Evolutionary conservation across 768 basidiomycete species (phyloP).

Genomic region (Lactarius akahatsu): DNA sequence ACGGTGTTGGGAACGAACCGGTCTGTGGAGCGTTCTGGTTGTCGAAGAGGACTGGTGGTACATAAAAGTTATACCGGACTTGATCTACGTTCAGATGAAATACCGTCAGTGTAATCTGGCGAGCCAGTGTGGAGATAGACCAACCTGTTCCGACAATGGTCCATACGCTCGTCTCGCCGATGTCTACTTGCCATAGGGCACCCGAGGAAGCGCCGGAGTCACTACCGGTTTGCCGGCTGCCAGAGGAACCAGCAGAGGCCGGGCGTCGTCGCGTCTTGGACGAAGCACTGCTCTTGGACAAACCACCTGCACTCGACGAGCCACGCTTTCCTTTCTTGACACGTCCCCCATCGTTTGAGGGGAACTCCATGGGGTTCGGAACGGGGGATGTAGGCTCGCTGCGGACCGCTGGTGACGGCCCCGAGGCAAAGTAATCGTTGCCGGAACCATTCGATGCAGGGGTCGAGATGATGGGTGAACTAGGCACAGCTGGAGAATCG

Average conservation of each 20-base stretch:
- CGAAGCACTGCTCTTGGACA: conserved; percentile 51
- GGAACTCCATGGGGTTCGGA: conserved; percentile 59
- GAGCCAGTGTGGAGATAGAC: conserved; percentile 32
- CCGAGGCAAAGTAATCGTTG: conserved; percentile 64
- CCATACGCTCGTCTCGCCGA: conserved; percentile 93
- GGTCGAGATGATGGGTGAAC: conserved; percentile 68
- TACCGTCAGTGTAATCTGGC: conserved; percentile 16
- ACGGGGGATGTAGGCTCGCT: conserved; percentile 67
- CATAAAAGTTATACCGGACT: conserved; percentile 91
- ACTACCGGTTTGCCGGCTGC: conserved; percentile 59
- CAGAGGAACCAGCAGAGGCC: conserved; percentile 57
- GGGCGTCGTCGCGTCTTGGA: conserved; percentile 66
- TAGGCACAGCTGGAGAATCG: conserved; percentile 53
- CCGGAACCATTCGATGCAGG: conserved; percentile 51
- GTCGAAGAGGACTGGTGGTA: conserved; percentile 82
- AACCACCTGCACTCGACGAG: conserved; percentile 67
- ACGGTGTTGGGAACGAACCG: conserved; percentile 74
- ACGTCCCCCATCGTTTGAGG: conserved; percentile 79
- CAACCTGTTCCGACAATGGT: conserved; percentile 89
- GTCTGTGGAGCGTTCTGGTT: conserved; percentile 70
- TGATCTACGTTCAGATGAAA: conserved; percentile 53
- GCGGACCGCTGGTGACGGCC: conserved; percentile 40
- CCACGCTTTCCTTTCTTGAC: conserved; percentile 80
- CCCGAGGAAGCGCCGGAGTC: conserved; percentile 73
- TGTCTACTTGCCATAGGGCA: conserved; percentile 85